These are phyloP conservation scores for Penicillium brasilianum DNA, from an alignment of 2,329 filamentous ascomycete species.

Conservation along the genomic window DNA sequence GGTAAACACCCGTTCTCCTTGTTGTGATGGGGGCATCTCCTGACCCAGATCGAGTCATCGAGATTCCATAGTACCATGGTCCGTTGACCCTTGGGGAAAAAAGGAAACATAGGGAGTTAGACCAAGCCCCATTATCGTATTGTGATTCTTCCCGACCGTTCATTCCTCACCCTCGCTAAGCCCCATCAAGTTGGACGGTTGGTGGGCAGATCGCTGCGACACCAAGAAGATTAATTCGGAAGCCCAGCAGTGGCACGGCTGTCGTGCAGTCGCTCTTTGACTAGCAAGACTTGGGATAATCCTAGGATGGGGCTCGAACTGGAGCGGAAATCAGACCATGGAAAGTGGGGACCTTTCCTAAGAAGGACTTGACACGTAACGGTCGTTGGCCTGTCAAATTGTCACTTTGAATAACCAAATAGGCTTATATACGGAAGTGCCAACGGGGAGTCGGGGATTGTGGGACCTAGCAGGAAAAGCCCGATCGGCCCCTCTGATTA, in stretches of 20 bases:
- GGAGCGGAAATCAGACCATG: constrained; percentile 5
- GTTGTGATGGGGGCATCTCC: background rate
- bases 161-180: constrained; percentile 2
- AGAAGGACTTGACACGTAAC: constrained; percentile 41
- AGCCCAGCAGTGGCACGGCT: background rate
- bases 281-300: background rate
- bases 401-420: background rate
- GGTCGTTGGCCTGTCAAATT: constrained; percentile 14
- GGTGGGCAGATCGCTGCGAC: background rate
- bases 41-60: background rate
- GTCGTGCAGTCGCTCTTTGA: background rate
- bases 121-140: background rate
- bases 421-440: no score
- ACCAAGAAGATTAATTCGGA: background rate
- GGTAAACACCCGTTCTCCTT: background rate
- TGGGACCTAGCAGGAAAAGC: background rate
- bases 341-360: constrained; percentile 28
- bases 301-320: constrained; percentile 1
- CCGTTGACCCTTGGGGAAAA: background rate
- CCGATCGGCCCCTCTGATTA: background rate
- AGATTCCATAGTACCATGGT: background rate
- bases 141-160: background rate
- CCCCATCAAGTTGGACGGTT: constrained; percentile 5
- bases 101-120: background rate
- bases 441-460: constrained; percentile 20